Evolutionary conservation across 208 protist genomes (phyloP), one percentile per base, ranked within the genome.

Genomic region (Strigomonas galati): DNA sequence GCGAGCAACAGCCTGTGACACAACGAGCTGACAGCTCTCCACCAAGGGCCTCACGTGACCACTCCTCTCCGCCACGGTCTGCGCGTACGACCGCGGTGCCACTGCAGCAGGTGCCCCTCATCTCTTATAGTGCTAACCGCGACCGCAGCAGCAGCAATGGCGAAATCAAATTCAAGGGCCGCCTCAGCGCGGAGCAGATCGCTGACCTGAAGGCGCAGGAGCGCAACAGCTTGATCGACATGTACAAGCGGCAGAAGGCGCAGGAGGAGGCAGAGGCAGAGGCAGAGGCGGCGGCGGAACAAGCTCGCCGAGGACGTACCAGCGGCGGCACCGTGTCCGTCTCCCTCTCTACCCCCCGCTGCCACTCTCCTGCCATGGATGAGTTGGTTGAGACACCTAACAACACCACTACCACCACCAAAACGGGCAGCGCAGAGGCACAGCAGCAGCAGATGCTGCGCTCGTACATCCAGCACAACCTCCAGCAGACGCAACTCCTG

Each of bases 401-500:
- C 5, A 6, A 4, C 48, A 17, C 10, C 35, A n/a, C n/a, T n/a
- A n/a, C n/a, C n/a, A n/a, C n/a, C n/a, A n/a, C n/a, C n/a, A n/a
- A n/a, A n/a, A n/a, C n/a, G n/a, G 7, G 26, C 26, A 5, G 5
- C 14, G 24, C 15, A 7, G 32, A 62, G 32, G 26, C 23, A 1
- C 21, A 53, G 40, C 4, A 63, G 27, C 31, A 57, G 32, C 23
- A 40, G 28, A 49, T 40, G 23, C 17, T 5, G 31, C 48, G 26
- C 0, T 31, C 31, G 21, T 19, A 32, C 15, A 51, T 62, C 0
- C 21, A 12, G 48, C 56, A 37, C n/a, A 17, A 49, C 30, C 1
- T 30, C 0, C 62, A 24, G 14, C 49, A 55, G 12, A 43, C 69
- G 3, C 65, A 63, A 19, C 19, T 65, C 26, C 6, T 79, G 4